Evolutionary conservation across 129 eudicot species (phyloP), one percentile per base, ranked within the genome.

Genomic region (Centaurea solstitialis): DNA sequence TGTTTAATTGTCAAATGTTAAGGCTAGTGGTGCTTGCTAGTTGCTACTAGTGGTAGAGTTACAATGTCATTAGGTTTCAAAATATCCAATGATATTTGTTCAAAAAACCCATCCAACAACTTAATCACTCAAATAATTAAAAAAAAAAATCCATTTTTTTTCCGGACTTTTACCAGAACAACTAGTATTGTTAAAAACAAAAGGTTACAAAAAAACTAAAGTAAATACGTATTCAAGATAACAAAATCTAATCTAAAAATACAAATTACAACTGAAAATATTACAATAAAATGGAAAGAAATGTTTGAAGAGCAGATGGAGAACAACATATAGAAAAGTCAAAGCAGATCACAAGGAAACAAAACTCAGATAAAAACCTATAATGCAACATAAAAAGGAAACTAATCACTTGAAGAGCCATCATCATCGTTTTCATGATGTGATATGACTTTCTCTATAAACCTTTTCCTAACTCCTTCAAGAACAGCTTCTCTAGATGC

Each of bases 391-490:
- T 5, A 15, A 15, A 50, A 50, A 17, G 17, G 17, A 17, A 50
- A 13, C 21, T 53, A 92, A 83, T 95, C 97, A 84, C 97, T 90
- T 17, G 91, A 85, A 85, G 93, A 90, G 38, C 93, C 99, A 85
- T 92, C 97, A 53, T 53, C 97, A 43, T 81, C 89, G 39, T 94
- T 93, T 86, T 92, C 99, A 76, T 86, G 97, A 17, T 88, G 86
- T 57, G 94, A 72, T 11, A 95, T 88, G 73, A 89, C 94, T 80
- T 90, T 95, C 85, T 92, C 99, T 22, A 92, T 87, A 76, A 95
- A 91, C 83, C 87, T 92, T 84, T 83, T 90, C 85, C 97, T 81
- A 30, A 90, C 93, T 33, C 97, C 97, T 76, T 89, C 94, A 73
- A 94, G 86, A 30, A 94, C 93, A 65, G 91, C 87, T 73, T 82